phyloP scores from a whole-genome alignment of 345 rosid species.

The Camelina hispida region DNA sequence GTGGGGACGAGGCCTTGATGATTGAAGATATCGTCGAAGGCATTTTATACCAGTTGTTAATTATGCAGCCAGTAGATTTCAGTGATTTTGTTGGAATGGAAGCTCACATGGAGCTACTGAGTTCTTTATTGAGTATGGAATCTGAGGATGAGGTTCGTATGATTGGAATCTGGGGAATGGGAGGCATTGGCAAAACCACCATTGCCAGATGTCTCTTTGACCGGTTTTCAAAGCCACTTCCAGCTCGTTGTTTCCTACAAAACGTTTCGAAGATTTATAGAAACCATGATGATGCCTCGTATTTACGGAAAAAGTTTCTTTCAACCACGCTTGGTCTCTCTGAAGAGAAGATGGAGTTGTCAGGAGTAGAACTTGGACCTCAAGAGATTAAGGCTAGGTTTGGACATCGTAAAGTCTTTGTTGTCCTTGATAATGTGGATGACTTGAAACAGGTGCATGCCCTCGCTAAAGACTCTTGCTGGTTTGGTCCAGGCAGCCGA shows the following conservation, averaged over 20 bases:
- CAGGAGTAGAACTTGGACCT: background rate
- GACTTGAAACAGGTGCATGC: background rate
- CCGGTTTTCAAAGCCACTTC: background rate
- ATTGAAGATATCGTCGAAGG: constrained; percentile 9
- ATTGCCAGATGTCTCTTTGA: constrained; percentile 14
- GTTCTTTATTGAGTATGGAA: background rate
- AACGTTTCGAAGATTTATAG: background rate
- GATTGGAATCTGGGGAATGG: constrained; percentile 34
- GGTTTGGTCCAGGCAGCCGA: constrained; percentile 33
- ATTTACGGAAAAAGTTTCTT: background rate
- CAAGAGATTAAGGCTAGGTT: background rate
- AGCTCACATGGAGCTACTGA: background rate
- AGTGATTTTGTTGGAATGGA: constrained; percentile 3
- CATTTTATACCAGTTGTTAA: background rate
- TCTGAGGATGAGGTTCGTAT: constrained; percentile 14
- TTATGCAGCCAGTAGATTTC: background rate
- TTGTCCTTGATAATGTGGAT: constrained; percentile 29
- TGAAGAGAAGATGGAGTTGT: background rate
- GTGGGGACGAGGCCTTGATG: constrained; percentile 20
- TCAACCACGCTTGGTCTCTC: background rate
- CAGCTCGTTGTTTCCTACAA: background rate
- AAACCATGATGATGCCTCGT: background rate
- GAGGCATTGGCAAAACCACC: constrained; percentile 33
- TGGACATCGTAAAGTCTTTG: background rate
- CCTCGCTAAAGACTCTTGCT: background rate